Evolutionary conservation across 352 stramenopile species (phyloP), one percentile per base, ranked within the genome.

Genomic region (Phytophthora pistaciae): DNA sequence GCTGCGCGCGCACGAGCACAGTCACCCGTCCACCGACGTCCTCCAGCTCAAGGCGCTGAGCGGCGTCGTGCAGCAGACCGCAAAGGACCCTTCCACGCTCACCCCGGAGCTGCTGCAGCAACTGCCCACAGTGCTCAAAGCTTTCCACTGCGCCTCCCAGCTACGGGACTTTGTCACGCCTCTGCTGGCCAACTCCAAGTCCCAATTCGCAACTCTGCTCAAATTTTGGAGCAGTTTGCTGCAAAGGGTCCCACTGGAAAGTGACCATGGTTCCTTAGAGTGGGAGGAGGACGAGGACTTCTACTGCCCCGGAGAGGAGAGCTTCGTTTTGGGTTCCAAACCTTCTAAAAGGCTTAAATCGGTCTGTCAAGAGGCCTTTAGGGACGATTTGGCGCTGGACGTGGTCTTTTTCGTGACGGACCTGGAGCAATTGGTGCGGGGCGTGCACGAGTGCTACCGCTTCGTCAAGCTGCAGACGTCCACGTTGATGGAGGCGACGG

Each of bases 221-320:
- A 52, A 52, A 27, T 29, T 53, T 29, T 53, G 46, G 46, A 14
- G 8, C 46, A 14, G 20, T 27, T 53, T 53, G 20, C 5, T 53
- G 46, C 46, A 53, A n/a, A 18, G 46, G 46, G 46, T 53, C 13
- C 46, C 46, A 5, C 42, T 50, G 42, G 18, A 50, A 53, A 29
- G 27, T 53, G 20, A 21, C 9, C n/a, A 8, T 13, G 14, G 23
- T 20, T 8, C 16, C 3, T n/a, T 9, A 5, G n/a, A 53, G n/a
- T 53, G 46, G 46, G 46, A 53, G 46, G 46, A 53, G 9, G 46
- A 53, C n/a, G 46, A 53, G 9, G 46, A 53, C 46, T 14, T 20
- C 20, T 53, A 29, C 46, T 53, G 46, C 20, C 46, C 20, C 46
- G 46, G 20, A 27, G 46, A 53, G 6, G 20, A 53, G 20, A 53